These are phyloP conservation scores for Plasmodium gonderi DNA, from an alignment of 169 alveolate species.

Conservation along the genomic window DNA sequence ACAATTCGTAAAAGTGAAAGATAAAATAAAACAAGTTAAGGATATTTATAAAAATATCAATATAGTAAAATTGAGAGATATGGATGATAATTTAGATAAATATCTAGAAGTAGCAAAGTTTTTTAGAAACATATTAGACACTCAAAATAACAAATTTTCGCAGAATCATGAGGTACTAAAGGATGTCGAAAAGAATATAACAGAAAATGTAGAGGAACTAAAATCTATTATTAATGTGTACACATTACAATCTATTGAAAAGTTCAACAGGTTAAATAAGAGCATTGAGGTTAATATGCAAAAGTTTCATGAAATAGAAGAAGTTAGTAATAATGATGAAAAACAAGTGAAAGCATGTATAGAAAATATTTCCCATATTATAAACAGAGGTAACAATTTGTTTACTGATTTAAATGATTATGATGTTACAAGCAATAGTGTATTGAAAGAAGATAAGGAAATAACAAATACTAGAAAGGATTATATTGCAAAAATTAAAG, in stretches of 20 bases:
- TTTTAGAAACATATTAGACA: background rate
- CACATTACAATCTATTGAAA: background rate
- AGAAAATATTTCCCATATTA: slow-evolving; percentile 8
- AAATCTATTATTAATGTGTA: background rate
- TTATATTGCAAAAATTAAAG: slow-evolving; percentile 7
- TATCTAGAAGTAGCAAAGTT: background rate
- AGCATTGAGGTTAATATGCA: slow-evolving; percentile 15
- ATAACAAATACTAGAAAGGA: background rate
- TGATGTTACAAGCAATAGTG: background rate
- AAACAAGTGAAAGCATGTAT: background rate
- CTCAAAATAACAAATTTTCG: background rate
- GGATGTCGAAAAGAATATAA: background rate
- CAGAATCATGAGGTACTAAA: background rate
- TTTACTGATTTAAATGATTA: slow-evolving; percentile 3
- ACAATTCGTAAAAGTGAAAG: background rate
- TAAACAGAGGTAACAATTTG: background rate
- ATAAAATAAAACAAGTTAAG: slow-evolving; percentile 2
- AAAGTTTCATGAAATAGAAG: slow-evolving; percentile 1
- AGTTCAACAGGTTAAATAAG: background rate
- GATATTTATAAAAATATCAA: background rate
- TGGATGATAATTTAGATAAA: slow-evolving; percentile 1
- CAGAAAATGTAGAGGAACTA: background rate
- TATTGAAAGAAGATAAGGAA: background rate
- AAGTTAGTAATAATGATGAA: background rate
- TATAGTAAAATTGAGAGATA: slow-evolving; percentile 13